Evolutionary conservation across 441 rosid species (phyloP).

Genomic region (Syzygium malaccense): DNA sequence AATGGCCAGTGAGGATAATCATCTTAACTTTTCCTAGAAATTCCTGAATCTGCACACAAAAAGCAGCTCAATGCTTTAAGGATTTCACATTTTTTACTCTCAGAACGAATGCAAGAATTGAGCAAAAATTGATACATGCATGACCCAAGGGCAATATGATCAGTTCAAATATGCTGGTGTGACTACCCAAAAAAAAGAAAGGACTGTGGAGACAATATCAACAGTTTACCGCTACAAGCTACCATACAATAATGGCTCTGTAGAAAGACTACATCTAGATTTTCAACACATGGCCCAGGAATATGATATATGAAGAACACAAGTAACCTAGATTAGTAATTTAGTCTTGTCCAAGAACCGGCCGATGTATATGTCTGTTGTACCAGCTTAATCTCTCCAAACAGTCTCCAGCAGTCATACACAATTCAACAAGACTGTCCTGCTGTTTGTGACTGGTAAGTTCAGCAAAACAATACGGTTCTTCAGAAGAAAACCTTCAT

Average conservation of each 20-base stretch:
- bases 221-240: neutral
- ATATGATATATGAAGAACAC: neutral
- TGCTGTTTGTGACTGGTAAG: neutral
- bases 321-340: neutral
- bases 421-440: neutral
- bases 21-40: slow-evolving; percentile 27
- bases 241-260: neutral
- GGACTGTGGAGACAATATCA: neutral
- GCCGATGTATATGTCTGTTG: neutral
- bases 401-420: neutral
- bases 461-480: neutral
- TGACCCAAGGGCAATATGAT: neutral
- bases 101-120: neutral
- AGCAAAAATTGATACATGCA: neutral
- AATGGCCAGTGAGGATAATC: slow-evolving; percentile 73
- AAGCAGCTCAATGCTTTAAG: neutral
- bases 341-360: neutral
- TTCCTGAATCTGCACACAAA: slow-evolving; percentile 25
- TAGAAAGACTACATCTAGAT: neutral
- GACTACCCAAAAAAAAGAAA: neutral
- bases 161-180: neutral
- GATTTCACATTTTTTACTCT: rapidly evolving
- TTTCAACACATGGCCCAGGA: neutral
- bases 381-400: neutral
- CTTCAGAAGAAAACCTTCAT: neutral